phyloP scores from a whole-genome alignment of 2,329 filamentous ascomycete species.

The Westerdykella sp. region DNA sequence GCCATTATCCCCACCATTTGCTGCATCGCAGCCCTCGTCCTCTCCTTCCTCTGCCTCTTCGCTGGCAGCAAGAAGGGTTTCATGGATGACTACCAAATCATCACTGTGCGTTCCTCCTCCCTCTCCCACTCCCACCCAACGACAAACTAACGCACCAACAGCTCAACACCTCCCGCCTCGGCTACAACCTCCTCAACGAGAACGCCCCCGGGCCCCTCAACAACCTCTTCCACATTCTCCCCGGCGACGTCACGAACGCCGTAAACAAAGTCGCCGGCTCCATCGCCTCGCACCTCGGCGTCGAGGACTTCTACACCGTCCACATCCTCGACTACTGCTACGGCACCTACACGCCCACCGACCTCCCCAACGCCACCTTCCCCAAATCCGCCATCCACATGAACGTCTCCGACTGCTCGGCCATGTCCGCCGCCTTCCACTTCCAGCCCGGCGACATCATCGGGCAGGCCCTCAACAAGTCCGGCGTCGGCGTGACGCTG shows the following conservation, averaged over 20 bases:
- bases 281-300: constrained; percentile 45
- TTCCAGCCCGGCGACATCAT: constrained; percentile 52
- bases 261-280: constrained; percentile 40
- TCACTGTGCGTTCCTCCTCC: constrained; percentile 42
- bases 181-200: constrained; percentile 35
- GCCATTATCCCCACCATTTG: constrained; percentile 48
- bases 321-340: constrained; percentile 57
- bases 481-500: constrained; percentile 43
- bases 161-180: constrained; percentile 54
- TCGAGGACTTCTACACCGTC: constrained; percentile 56
- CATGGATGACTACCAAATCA: constrained; percentile 52
- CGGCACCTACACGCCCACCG: constrained; percentile 41
- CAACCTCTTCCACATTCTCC: constrained; percentile 31
- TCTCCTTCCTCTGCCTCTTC: constrained; percentile 56
- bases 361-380: constrained; percentile 41
- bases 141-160: constrained; percentile 14
- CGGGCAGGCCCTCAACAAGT: constrained; percentile 43
- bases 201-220: constrained; percentile 30
- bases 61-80: constrained; percentile 53
- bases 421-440: constrained; percentile 48
- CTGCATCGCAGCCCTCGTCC: constrained; percentile 50
- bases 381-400: constrained; percentile 38
- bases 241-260: constrained; percentile 26
- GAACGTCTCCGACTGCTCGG: constrained; percentile 52
- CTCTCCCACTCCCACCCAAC: neutral